These are phyloP conservation scores for Nitzschia sp. DNA, from an alignment of 108 stramenopile species.

Conservation along the genomic window DNA sequence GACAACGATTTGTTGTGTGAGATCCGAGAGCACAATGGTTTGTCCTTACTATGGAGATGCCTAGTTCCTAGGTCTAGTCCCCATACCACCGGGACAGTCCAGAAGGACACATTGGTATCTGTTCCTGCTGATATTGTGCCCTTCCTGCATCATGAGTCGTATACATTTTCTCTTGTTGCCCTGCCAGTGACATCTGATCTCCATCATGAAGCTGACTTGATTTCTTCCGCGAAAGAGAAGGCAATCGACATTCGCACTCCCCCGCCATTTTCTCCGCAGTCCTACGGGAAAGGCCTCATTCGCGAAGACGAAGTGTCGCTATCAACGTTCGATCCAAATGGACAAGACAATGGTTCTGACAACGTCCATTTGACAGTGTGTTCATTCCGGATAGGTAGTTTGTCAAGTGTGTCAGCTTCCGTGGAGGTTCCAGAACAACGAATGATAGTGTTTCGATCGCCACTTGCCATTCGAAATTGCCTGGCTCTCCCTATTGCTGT, in stretches of 20 bases:
- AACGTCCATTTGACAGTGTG: slow-evolving; percentile 38
- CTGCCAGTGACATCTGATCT: slow-evolving; percentile 13
- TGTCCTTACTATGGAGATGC: slow-evolving; percentile 38
- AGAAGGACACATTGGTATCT: slow-evolving; percentile 28
- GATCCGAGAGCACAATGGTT: slow-evolving; percentile 36
- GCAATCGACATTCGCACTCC: slow-evolving; percentile 29
- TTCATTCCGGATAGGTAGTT: slow-evolving; percentile 44
- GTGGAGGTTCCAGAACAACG: slow-evolving; percentile 48
- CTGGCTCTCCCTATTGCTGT: slow-evolving; percentile 53
- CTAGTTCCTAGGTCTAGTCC: slow-evolving; percentile 27
- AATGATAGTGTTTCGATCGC: slow-evolving; percentile 44
- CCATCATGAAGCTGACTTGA: slow-evolving; percentile 20
- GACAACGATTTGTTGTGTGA: slow-evolving; percentile 42
- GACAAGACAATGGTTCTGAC: background rate
- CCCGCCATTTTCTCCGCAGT: slow-evolving; percentile 41
- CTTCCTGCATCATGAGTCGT: slow-evolving; percentile 36
- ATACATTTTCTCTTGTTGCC: slow-evolving; percentile 38
- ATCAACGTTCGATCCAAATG: slow-evolving; percentile 7
- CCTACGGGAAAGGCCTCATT: slow-evolving; percentile 42
- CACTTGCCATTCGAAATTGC: slow-evolving; percentile 43
- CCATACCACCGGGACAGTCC: background rate
- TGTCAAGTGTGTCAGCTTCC: slow-evolving; percentile 15
- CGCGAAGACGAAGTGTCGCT: slow-evolving; percentile 32
- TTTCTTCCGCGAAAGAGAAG: background rate
- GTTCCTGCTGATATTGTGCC: slow-evolving; percentile 55